Percentiles rank a stretch among this genome's conserved stretches.
phyloP scores from a whole-genome alignment of 1,284 basidiomycete species.

The Cryptococcus amylolentus region DNA sequence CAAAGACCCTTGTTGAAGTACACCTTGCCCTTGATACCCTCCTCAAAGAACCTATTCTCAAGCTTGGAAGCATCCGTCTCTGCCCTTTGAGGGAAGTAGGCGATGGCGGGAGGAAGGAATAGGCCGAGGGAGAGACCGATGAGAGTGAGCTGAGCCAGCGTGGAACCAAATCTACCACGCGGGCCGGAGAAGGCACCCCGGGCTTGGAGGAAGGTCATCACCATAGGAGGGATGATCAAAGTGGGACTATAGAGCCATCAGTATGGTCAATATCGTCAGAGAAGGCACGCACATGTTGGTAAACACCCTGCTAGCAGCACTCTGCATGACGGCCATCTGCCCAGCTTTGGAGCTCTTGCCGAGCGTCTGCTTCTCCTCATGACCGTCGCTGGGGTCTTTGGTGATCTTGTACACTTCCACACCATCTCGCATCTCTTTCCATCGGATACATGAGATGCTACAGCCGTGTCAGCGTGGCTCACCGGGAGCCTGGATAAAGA shows the following conservation, averaged over 20 bases:
- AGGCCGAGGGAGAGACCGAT: conserved; percentile 54
- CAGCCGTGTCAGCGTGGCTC: neutral
- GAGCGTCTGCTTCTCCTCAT: conserved; percentile 44
- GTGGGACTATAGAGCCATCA: conserved; percentile 47
- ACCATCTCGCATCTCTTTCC: conserved; percentile 58
- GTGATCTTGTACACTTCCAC: conserved; percentile 51
- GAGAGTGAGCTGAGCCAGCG: conserved; percentile 47
- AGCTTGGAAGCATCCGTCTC: conserved; percentile 48
- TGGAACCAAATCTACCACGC: conserved; percentile 35
- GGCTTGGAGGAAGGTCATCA: conserved; percentile 51
- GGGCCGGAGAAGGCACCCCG: conserved; percentile 49
- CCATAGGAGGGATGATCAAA: conserved; percentile 54
- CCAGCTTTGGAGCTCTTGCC: conserved; percentile 53
- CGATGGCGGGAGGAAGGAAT: conserved; percentile 57
- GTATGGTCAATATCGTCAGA: neutral
- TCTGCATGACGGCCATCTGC: conserved; percentile 53
- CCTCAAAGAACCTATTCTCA: conserved; percentile 34
- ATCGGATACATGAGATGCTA: conserved; percentile 55
- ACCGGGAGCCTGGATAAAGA: neutral
- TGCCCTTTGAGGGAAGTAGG: conserved; percentile 55
- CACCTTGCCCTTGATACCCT: conserved; percentile 43
- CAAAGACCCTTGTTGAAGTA: conserved; percentile 56
- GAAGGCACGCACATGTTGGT: conserved; percentile 53
- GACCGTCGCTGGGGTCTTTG: conserved; percentile 22
- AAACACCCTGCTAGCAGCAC: conserved; percentile 53